Evolutionary conservation across 768 basidiomycete species (phyloP).

Genomic region (Russula olivacea): DNA sequence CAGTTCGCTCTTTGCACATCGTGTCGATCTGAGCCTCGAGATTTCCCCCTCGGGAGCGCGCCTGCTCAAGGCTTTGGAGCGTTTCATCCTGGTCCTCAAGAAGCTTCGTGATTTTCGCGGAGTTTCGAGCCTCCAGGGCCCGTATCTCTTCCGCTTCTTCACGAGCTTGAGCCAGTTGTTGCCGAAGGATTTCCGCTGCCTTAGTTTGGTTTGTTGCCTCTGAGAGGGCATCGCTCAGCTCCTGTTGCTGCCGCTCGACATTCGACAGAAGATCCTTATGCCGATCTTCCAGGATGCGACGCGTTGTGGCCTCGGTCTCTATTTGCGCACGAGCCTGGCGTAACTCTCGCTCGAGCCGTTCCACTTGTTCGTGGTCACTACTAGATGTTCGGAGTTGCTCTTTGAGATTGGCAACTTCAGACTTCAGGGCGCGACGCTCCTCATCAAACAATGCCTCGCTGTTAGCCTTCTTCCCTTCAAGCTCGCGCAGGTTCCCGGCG

Average conservation of each 20-base stretch:
- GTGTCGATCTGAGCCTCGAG: conserved; percentile 68
- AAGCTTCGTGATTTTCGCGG: conserved; percentile 55
- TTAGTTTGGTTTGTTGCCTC: conserved; percentile 66
- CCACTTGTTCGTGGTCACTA: conserved; percentile 47
- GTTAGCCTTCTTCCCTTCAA: conserved; percentile 50
- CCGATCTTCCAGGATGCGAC: conserved; percentile 59
- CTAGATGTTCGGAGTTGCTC: conserved; percentile 39
- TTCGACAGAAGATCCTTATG: conserved; percentile 52
- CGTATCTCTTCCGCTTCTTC: conserved; percentile 65
- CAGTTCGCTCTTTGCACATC: conserved; percentile 65
- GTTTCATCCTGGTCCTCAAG: conserved; percentile 73
- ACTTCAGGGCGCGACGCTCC: conserved; percentile 48
- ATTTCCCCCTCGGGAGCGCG: conserved; percentile 66
- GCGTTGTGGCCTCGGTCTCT: conserved; percentile 56
- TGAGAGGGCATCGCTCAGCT: conserved; percentile 51
- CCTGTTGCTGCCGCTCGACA: conserved; percentile 48
- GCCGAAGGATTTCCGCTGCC: conserved; percentile 51
- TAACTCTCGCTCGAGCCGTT: conserved; percentile 58
- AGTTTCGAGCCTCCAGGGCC: conserved; percentile 56
- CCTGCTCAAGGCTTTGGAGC: conserved; percentile 66
- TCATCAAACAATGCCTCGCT: conserved; percentile 56
- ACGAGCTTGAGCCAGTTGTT: conserved; percentile 56
- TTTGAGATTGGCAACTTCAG: conserved; percentile 52
- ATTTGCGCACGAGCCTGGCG: conserved; percentile 55
- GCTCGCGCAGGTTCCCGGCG: conserved; percentile 55